Base-by-base conservation (phyloP, 140 eudicot species). In the Erigeron philadelphicus region DNA sequence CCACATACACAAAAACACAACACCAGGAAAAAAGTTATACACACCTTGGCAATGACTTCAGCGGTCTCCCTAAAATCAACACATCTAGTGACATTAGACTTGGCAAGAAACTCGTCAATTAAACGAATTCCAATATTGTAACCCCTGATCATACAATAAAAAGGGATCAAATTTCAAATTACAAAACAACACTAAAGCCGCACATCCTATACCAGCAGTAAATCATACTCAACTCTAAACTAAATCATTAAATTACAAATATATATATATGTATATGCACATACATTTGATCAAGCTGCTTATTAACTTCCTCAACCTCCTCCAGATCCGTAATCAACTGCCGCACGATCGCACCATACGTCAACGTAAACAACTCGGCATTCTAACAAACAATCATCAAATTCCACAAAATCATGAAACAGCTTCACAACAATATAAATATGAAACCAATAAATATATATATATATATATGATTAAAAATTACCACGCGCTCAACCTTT, bases 221-320 rank as follows among this genome's bases (percentile, higher is more conserved):
- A 16, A 15, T 52, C 57, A 52, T 17, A 19, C 46, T 42, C 44
- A 38, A 1, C 12, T 9, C 8, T 11, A 71, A 44, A 8, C 35
- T 16, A 12, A 55, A 52, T 0, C 31, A 61, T n/a, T 47, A 42
- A 58, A 18, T 0, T 40, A 11, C 46, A 50, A 49, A 8, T 17
- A 53, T 52, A 5, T 12, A 66, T 31, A 49, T 6, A 15, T 23
- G 57, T 31, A 31, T 31, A 44, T 12, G n/a, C 25, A 57, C 2
- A 75, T 71, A 92, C 98, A 92, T 92, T 80, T 92, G 98, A 81
- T 92, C 98, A 10, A 92, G 98, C 82, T 92, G 98, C 72, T 92
- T 92, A 78, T 92, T 92, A 71, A 88, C 98, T 78, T 92, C 96
- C 68, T 88, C 96, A 53, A 92, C 98, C 79, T 92, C 98, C 71